Evolutionary conservation across 495 filamentous ascomycete species (phyloP).

Genomic region (Thozetella sp.): DNA sequence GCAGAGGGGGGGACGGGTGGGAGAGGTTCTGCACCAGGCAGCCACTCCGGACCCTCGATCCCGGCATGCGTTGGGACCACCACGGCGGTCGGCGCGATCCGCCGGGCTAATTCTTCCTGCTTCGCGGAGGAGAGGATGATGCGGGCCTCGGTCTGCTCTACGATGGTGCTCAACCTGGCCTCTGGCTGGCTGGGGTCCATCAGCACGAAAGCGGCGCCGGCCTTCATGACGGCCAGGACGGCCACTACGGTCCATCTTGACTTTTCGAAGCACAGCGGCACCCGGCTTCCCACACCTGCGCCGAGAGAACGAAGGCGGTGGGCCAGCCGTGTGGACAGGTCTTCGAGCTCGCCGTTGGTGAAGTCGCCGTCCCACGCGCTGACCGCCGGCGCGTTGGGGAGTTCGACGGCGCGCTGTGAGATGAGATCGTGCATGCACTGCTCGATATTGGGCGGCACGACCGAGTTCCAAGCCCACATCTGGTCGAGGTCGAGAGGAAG

Average conservation of each 20-base stretch:
- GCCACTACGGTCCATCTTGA: conserved; percentile 53
- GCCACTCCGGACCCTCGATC: conserved; percentile 3
- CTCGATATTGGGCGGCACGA: conserved; percentile 33
- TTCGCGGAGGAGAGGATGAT: conserved; percentile 55
- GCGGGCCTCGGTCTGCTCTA: conserved; percentile 47
- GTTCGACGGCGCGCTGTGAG: conserved; percentile 21
- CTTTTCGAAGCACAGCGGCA: conserved; percentile 60
- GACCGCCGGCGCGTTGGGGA: conserved; percentile 31
- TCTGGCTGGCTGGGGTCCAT: conserved; percentile 43
- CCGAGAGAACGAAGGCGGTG: conserved; percentile 38
- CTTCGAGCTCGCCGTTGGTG: conserved; percentile 56
- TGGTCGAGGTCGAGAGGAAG: conserved; percentile 23
- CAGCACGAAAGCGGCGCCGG: conserved; percentile 46
- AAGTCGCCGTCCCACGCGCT: conserved; percentile 61
- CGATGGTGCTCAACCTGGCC: conserved; percentile 52
- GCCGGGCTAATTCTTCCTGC: conserved; percentile 26
- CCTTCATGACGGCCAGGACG: conserved; percentile 54
- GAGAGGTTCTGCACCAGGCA: conserved; percentile 9
- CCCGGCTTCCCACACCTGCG: conserved; percentile 42
- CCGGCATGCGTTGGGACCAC: conserved; percentile 17
- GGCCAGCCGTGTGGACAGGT: conserved; percentile 48
- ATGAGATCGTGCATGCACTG: conserved; percentile 42
- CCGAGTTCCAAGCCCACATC: conserved; percentile 41
- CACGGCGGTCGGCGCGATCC: conserved; percentile 23
- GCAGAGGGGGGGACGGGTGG: conserved; percentile 24